A percentile compares a stretch with the other conserved stretches of the same genome.
Conservation (phyloP, 352 stramenopile species). For the Globisporangium polare region DNA sequence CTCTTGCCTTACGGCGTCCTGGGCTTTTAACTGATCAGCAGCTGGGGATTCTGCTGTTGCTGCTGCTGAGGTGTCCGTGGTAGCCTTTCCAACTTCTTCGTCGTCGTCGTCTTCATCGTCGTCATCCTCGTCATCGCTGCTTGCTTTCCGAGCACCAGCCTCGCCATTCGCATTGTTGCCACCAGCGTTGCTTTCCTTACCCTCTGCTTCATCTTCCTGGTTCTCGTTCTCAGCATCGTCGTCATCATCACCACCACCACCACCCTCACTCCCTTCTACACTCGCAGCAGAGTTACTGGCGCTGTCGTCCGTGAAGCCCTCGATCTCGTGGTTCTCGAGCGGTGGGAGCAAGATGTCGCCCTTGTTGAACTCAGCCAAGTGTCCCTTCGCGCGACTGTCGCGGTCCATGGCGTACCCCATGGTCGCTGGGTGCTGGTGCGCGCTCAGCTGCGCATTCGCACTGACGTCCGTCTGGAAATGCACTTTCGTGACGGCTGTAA, state of each 20-base stretch:
- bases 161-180: constrained; percentile 12
- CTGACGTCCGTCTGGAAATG: constrained; percentile 35
- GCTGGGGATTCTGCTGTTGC: background rate
- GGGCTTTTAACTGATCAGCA: background rate
- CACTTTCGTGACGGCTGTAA: constrained; percentile 47
- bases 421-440: constrained; percentile 40
- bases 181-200: constrained; percentile 10
- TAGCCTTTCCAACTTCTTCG: constrained; percentile 18
- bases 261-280: constrained; percentile 30
- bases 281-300: constrained; percentile 63
- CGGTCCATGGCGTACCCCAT: constrained; percentile 51
- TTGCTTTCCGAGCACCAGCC: background rate
- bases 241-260: background rate
- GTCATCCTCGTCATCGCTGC: constrained; percentile 1
- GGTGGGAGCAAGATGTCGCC: constrained; percentile 51
- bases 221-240: constrained; percentile 19
- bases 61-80: background rate
- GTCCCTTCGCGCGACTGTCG: constrained; percentile 18
- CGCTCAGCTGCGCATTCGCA: constrained; percentile 16
- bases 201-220: constrained; percentile 14
- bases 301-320: constrained; percentile 78
- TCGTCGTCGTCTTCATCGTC: constrained; percentile 15
- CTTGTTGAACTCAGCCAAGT: constrained; percentile 39
- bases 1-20: background rate
- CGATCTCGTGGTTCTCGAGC: constrained; percentile 55